These are phyloP conservation scores for Calonectria multiphialidica DNA, from an alignment of 2,329 filamentous ascomycete species.

Conservation along the genomic window DNA sequence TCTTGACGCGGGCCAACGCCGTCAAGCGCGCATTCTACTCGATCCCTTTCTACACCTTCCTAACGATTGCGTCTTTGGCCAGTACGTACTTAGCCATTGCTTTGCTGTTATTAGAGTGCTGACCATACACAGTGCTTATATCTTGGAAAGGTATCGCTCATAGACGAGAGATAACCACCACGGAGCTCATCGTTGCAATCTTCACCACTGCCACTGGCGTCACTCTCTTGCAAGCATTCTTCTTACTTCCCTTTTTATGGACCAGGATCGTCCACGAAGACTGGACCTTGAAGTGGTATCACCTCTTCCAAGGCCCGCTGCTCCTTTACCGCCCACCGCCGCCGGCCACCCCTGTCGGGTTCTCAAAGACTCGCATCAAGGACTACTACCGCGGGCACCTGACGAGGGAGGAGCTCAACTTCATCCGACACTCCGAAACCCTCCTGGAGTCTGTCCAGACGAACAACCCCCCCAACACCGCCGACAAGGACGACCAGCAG, in stretches of 20 bases:
- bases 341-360: conserved; percentile 51
- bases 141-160: conserved; percentile 56
- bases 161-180: conserved; percentile 34
- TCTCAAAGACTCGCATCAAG: conserved; percentile 57
- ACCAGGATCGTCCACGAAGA: conserved; percentile 63
- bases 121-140: conserved; percentile 59
- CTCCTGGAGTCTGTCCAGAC: conserved; percentile 51
- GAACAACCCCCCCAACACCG: conserved; percentile 26
- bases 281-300: conserved; percentile 62
- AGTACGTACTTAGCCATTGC: conserved; percentile 39
- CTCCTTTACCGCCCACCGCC: conserved; percentile 55
- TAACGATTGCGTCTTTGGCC: conserved; percentile 50
- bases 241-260: conserved; percentile 66
- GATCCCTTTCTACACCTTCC: conserved; percentile 53
- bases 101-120: conserved; percentile 5
- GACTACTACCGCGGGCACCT: conserved; percentile 64
- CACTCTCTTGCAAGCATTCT: conserved; percentile 56
- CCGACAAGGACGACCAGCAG: conserved; percentile 47
- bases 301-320: conserved; percentile 60
- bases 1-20: conserved; percentile 45
- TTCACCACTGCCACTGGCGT: conserved; percentile 58
- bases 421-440: conserved; percentile 49
- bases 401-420: conserved; percentile 58
- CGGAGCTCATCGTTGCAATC: conserved; percentile 49
- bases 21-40: conserved; percentile 49